Base-by-base conservation (phyloP, 768 basidiomycete species). In the Harrya chromipes region DNA sequence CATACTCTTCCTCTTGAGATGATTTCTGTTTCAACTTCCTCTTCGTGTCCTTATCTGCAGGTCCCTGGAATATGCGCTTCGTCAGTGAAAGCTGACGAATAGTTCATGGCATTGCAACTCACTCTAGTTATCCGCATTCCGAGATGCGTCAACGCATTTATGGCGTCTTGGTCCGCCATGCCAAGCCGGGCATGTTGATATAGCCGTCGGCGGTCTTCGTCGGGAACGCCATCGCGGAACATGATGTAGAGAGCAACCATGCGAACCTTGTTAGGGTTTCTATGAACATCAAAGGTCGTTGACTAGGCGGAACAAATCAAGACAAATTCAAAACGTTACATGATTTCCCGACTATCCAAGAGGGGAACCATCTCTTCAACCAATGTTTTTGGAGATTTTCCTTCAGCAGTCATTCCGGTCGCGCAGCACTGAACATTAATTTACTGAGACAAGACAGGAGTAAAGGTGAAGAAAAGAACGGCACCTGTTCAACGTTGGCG, bases 311-410 rank as follows among this genome's bases (percentile, higher is more conserved):
- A 27, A 26, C 9, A 27, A 14, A 14, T 10, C 24, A 37, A 36
- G 23, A 46, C 31, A 13, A 46, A 19, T n/a, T 29, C 41, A 34
- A 31, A 51, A 17, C 66, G 81, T 62, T 67, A 93, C 94, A 84
- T 77, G 49, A 97, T 82, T 16, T 89, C 85, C 46, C 84, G 79
- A 64, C 88, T 86, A 62, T 94, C 95, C 21, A 99, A 76, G 26
- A 99, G 71, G 0, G 97, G 95, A 0, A 99, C 94, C 97, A 99
- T 98, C 66, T 99, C 94, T 65, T 98, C 97, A 2, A 99, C 94
- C 4, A 99, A 72, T 0, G 81, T 82, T 66, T 97, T 97, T 2
- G 97, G 97, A n/a, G 83, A 76, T 72, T 97, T 97, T 1, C 94
- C 94, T 59, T 97, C 92, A 0, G 87, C 75, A 6, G 90, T 97